phyloP scores from a whole-genome alignment of 2,329 filamentous ascomycete genomes.

The Cercospora sp. region DNA sequence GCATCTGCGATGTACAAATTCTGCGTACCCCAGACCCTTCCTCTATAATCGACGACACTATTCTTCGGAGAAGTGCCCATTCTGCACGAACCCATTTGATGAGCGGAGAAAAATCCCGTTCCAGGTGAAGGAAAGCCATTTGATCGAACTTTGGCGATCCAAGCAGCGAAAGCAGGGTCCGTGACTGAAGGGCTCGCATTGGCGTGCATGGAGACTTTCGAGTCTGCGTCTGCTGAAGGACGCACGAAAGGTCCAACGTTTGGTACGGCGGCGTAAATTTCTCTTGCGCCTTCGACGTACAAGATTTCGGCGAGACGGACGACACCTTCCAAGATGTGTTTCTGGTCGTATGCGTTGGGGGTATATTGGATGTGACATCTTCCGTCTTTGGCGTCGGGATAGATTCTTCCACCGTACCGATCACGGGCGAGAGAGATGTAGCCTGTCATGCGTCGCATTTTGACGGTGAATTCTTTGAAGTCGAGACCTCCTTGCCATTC shows the following conservation, averaged over 20 bases:
- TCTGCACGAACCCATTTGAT: conserved; percentile 77
- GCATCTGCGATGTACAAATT: conserved; percentile 71
- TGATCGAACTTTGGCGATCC: conserved; percentile 57
- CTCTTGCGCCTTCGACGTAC: conserved; percentile 75
- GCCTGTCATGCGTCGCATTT: conserved; percentile 66
- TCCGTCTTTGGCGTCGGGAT: conserved; percentile 66
- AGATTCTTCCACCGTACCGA: conserved; percentile 71
- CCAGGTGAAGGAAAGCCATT: conserved; percentile 52
- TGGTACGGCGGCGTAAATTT: conserved; percentile 68
- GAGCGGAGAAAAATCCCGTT: conserved; percentile 65
- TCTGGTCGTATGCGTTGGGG: conserved; percentile 68
- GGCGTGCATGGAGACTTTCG: conserved; percentile 23
- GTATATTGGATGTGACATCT: conserved; percentile 68
- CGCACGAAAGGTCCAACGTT: conserved; percentile 65
- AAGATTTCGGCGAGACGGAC: conserved; percentile 72
- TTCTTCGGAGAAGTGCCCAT: conserved; percentile 58
- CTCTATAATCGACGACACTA: conserved; percentile 48
- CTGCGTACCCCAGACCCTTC: conserved; percentile 62
- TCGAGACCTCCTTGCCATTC: conserved; percentile 69
- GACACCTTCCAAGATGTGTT: conserved; percentile 69
- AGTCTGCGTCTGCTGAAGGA: conserved; percentile 16
- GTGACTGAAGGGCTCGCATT: conserved; percentile 45
- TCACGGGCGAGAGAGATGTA: conserved; percentile 77
- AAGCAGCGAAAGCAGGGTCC: conserved; percentile 61
- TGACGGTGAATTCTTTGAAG: conserved; percentile 69